Evolutionary conservation across 23 red algal genomes (phyloP).

Genomic region (Agarophyton chilense): DNA sequence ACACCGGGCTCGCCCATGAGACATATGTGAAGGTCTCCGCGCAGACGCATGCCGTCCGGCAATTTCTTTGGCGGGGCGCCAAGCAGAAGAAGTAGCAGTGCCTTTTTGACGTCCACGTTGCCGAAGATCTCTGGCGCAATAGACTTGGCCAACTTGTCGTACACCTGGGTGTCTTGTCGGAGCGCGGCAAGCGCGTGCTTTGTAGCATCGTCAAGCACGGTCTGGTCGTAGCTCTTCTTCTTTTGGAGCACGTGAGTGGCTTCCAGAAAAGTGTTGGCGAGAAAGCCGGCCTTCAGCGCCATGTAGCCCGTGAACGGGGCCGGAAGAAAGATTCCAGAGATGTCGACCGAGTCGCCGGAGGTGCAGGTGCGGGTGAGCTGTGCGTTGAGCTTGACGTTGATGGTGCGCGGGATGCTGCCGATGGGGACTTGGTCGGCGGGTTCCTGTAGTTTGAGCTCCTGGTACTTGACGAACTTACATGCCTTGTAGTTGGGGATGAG

Average conservation of each 20-base stretch:
- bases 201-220: slow-evolving; percentile 51
- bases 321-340: slow-evolving; percentile 94
- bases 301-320: slow-evolving; percentile 76
- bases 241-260: slow-evolving; percentile 79
- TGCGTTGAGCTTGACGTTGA: slow-evolving; percentile 86
- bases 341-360: slow-evolving; percentile 84
- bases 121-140: slow-evolving; percentile 99
- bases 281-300: slow-evolving; percentile 87
- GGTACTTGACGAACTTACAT: slow-evolving; percentile 94
- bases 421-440: slow-evolving; percentile 95
- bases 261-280: slow-evolving; percentile 92
- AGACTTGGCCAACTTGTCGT: slow-evolving; percentile 72
- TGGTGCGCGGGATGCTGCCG: slow-evolving; percentile 94
- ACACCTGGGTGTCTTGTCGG: slow-evolving; percentile 61
- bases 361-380: slow-evolving; percentile 80
- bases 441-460: slow-evolving; percentile 98
- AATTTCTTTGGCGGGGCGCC: slow-evolving; percentile 84
- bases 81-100: slow-evolving; percentile 83
- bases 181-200: slow-evolving; percentile 48
- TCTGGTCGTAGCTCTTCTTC: slow-evolving; percentile 83
- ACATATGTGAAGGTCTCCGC: slow-evolving; percentile 92
- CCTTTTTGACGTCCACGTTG: slow-evolving; percentile 91
- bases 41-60: slow-evolving; percentile 92
- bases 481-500: slow-evolving; percentile 79
- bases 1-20: slow-evolving; percentile 99